These are phyloP conservation scores for Stephania japonica DNA, from an alignment of 164 flowering plant genomes.

Conservation along the genomic window DNA sequence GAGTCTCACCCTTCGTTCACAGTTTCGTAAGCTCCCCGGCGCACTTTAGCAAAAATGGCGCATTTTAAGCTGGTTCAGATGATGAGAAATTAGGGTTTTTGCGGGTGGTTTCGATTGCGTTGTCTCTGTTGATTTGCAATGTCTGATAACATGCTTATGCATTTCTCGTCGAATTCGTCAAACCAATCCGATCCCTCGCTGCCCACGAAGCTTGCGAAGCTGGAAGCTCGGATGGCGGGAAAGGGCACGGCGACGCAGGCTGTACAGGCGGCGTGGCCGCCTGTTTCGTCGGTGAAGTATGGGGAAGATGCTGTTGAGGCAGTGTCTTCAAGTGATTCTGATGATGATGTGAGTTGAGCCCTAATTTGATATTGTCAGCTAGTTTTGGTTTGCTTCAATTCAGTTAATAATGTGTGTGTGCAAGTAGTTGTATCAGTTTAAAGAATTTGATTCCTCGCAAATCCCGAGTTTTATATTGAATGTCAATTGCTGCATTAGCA, in stretches of 20 bases:
- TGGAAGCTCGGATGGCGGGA: conserved; percentile 90
- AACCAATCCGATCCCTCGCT: conserved; percentile 84
- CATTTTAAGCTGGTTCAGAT: conserved; percentile 5
- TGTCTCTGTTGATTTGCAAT: conserved; percentile 26
- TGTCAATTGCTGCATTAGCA: background rate
- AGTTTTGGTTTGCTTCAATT: background rate
- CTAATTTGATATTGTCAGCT: background rate
- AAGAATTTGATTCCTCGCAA: background rate
- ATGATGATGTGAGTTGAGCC: conserved; percentile 69
- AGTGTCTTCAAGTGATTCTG: conserved; percentile 62
- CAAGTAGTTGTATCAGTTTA: background rate
- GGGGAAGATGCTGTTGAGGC: conserved; percentile 38
- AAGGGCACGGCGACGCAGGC: conserved; percentile 41
- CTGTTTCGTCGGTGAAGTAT: conserved; percentile 38
- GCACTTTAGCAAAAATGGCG: conserved; percentile 1
- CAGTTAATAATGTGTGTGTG: background rate
- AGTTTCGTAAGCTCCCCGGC: background rate
- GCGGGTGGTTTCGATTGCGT: background rate
- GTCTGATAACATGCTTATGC: conserved; percentile 80
- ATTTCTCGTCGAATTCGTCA: conserved; percentile 84
- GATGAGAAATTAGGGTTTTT: conserved; percentile 16
- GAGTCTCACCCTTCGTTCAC: background rate
- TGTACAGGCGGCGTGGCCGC: conserved; percentile 30
- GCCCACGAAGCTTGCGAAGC: conserved; percentile 88
- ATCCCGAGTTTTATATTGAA: background rate